Conservation (phyloP, 345 rosid genomes). For the Melaleuca alternifolia region DNA sequence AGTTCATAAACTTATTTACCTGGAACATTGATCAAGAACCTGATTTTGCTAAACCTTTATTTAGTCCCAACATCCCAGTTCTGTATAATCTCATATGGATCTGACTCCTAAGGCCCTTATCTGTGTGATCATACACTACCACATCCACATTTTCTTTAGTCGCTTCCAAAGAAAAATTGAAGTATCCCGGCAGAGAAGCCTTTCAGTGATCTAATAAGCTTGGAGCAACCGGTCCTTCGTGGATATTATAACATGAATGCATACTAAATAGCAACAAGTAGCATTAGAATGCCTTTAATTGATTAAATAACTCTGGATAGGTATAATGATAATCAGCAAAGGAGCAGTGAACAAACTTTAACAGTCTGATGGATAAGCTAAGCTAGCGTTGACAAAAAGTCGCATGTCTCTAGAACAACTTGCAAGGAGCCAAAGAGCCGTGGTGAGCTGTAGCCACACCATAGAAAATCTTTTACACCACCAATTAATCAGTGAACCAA, state of each 20-base stretch:
- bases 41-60: background rate
- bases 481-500: background rate
- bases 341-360: background rate
- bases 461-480: background rate
- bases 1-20: background rate
- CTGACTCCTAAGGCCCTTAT: background rate
- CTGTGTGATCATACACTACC: background rate
- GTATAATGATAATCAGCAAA: background rate
- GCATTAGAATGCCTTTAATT: background rate
- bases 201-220: background rate
- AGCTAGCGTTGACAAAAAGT: background rate
- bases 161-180: background rate
- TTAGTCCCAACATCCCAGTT: background rate
- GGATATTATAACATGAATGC: background rate
- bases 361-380: background rate
- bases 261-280: background rate
- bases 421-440: background rate
- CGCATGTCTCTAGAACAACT: background rate
- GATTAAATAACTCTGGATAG: background rate
- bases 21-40: background rate
- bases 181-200: background rate
- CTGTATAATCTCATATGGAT: background rate
- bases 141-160: background rate
- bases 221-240: background rate
- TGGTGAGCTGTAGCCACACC: background rate